Evolutionary conservation across 495 filamentous ascomycete species (phyloP).

Genomic region (Hypoxylon crocopeplum): DNA sequence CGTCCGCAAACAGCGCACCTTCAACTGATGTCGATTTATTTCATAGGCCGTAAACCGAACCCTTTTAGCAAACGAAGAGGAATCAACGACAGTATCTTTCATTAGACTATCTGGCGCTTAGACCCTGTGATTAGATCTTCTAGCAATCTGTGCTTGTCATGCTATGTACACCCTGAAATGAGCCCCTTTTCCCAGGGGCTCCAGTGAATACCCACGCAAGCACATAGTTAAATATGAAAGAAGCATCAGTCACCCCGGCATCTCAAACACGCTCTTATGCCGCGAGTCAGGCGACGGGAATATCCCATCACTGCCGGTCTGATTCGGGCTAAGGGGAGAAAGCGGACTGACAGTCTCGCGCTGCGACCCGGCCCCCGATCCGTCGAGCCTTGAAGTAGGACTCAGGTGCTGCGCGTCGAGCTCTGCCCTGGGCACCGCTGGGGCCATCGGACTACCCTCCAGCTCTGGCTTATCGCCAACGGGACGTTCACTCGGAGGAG

Average conservation of each 20-base stretch:
- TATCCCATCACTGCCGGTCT: background rate
- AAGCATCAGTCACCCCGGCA: too few relatives aligned
- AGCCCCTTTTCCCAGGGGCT: too few relatives aligned
- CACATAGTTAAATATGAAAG: background rate
- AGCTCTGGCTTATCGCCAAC: constrained; percentile 4
- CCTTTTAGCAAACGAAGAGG: too few relatives aligned
- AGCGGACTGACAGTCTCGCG: background rate
- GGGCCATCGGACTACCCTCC: background rate
- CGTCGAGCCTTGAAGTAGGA: background rate
- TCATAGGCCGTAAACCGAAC: too few relatives aligned
- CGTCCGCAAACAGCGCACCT: too few relatives aligned
- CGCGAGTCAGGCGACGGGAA: constrained; percentile 1
- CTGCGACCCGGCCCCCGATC: background rate
- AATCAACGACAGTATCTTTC: too few relatives aligned
- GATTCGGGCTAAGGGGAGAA: background rate
- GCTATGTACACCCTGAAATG: too few relatives aligned
- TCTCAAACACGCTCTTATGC: constrained; percentile 6
- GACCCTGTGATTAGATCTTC: too few relatives aligned
- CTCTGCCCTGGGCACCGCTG: constrained; percentile 7
- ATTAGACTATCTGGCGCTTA: too few relatives aligned
- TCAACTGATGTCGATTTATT: too few relatives aligned
- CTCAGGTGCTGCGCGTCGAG: constrained; percentile 3
- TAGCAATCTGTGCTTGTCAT: too few relatives aligned
- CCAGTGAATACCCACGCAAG: background rate
- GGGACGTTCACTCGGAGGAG: background rate